phyloP scores from a whole-genome alignment of 2,329 filamentous ascomycete species.

The Trichoderma sp. region DNA sequence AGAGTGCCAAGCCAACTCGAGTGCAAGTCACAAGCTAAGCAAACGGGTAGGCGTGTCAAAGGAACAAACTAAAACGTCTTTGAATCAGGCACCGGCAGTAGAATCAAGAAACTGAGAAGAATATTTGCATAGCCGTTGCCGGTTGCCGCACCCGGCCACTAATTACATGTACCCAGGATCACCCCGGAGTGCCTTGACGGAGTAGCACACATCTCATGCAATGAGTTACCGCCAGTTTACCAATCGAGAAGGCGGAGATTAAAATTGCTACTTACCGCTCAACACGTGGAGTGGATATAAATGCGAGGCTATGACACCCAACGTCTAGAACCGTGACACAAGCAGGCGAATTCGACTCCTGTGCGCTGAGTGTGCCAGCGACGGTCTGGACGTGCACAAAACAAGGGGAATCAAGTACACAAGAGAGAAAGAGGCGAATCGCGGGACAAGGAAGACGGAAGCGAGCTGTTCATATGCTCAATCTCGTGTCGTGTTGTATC shows the following conservation, averaged over 20 bases:
- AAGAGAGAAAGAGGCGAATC: too few relatives aligned
- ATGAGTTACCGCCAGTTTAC: neutral
- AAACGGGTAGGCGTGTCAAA: neutral
- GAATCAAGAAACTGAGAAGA: neutral
- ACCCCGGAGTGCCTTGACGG: neutral
- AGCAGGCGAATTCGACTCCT: neutral
- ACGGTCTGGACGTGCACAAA: neutral
- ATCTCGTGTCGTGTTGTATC: neutral
- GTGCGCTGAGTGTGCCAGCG: neutral
- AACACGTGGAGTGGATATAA: neutral
- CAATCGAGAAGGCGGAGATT: neutral
- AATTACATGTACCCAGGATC: neutral
- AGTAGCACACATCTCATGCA: neutral
- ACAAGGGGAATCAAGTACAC: neutral
- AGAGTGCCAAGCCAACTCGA: neutral
- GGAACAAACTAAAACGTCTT: neutral
- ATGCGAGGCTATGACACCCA: neutral
- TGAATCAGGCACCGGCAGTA: neutral
- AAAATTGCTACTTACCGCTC: neutral
- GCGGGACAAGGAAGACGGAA: neutral
- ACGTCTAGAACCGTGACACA: neutral
- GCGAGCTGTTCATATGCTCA: neutral
- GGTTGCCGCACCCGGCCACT: constrained; percentile 9
- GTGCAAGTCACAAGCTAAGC: neutral
- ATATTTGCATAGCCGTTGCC: neutral